Evolutionary conservation across 2,329 filamentous ascomycete species (phyloP), one percentile per base, ranked within the genome.

Genomic region (Thelonectria olida): DNA sequence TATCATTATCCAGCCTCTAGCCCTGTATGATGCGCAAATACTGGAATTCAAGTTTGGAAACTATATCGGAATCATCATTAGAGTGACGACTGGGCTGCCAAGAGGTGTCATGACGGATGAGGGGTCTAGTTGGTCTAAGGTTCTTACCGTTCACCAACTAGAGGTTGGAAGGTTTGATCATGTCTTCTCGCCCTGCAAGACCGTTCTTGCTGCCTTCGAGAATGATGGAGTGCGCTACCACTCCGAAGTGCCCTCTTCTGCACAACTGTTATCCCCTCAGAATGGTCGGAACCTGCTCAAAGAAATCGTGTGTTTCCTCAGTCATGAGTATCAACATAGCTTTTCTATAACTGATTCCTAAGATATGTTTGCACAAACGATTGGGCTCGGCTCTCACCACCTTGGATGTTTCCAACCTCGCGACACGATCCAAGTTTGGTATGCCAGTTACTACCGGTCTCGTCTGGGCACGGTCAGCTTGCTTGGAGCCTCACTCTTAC

Each of bases 1-100:
- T 71, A 72, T 55, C 49, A 69, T 55, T 54, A 63, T 62, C 27
- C 57, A 60, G 53, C 61, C 60, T 55, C 27, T 62, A 62, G 44
- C 44, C 53, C 39, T 42, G 27, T 38, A 55, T 50, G 50, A 38
- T 48, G 54, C 49, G 36, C 44, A 31, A 54, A 42, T 50, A 38
- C 31, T 25, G 15, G 31, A 51, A n/a, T 45, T 34, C 22, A 31
- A 34, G 12, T 34, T n/a, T 34, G 31, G 31, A 34, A 34, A 34
- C 31, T 34, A 15, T 15, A 34, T 13, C 15, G 6, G 22, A 34
- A 34, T 34, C 12, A 34, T 34, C 4, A 10, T 6, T 15, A 10
- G 12, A 34, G n/a, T 15, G 31, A 34, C 25, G 31, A 34, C 4
- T 15, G 7, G 31, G 13, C 31, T 34, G 12, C 31, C 31, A 15